Conservation (phyloP, 2,329 filamentous ascomycete genomes). For the Colletotrichum gigasporum region DNA sequence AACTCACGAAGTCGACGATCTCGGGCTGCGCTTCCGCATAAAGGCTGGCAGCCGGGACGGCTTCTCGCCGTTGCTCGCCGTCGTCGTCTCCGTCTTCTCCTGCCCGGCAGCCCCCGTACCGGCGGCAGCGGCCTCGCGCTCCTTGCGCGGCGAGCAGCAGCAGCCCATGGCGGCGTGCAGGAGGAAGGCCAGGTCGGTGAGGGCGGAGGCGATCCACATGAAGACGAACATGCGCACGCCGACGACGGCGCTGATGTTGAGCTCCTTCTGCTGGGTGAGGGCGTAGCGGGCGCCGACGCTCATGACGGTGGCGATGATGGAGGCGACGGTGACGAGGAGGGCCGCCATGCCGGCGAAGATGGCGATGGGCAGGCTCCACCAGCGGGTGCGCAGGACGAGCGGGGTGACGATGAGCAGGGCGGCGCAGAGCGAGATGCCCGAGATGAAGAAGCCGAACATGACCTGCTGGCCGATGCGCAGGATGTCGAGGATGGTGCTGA, state of each 20-base stretch:
- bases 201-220: constrained; percentile 84
- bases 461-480: constrained; percentile 79
- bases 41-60: constrained; percentile 26
- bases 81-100: constrained; percentile 24
- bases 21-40: constrained; percentile 31
- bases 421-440: constrained; percentile 74
- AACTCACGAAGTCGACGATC: constrained; percentile 17
- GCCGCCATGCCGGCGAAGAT: constrained; percentile 74
- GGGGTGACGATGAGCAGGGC: constrained; percentile 74
- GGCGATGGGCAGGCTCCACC: constrained; percentile 73
- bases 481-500: constrained; percentile 77
- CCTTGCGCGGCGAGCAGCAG: constrained; percentile 61
- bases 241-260: constrained; percentile 79
- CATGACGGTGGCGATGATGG: constrained; percentile 83
- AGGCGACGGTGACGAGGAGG: constrained; percentile 74
- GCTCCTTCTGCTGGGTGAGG: constrained; percentile 73
- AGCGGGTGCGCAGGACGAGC: constrained; percentile 63
- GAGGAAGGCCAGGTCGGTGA: constrained; percentile 74
- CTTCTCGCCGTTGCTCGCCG: constrained; percentile 16
- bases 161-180: constrained; percentile 82
- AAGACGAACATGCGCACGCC: constrained; percentile 83
- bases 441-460: constrained; percentile 92
- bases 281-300: constrained; percentile 83
- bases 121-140: constrained; percentile 3
- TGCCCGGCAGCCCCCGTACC: not conserved